Percentiles rank a stretch among this genome's conserved stretches.
These are phyloP conservation scores for Fusarium sp. DNA, from an alignment of 2,329 filamentous ascomycete species.

Conservation along the genomic window DNA sequence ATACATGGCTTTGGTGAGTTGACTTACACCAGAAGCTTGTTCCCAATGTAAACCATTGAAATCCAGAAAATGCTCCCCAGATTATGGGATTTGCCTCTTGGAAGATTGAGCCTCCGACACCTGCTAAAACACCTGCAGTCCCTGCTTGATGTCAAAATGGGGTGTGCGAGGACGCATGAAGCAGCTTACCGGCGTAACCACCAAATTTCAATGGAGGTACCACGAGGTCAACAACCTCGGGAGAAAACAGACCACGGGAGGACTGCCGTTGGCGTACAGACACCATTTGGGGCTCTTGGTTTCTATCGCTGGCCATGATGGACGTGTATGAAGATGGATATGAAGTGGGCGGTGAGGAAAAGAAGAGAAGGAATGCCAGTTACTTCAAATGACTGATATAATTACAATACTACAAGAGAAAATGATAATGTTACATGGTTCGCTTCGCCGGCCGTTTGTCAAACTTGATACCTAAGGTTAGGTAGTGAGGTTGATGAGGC, in stretches of 20 bases:
- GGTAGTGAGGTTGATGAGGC: constrained; percentile 27
- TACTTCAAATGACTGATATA: neutral
- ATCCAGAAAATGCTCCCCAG: constrained; percentile 76
- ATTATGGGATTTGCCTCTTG: constrained; percentile 72
- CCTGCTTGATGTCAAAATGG: constrained; percentile 54
- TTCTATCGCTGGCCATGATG: constrained; percentile 33
- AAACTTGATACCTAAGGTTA: no score
- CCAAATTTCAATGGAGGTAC: constrained; percentile 67
- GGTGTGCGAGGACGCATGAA: neutral
- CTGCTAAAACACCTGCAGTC: constrained; percentile 68
- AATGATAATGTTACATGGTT: constrained; percentile 36
- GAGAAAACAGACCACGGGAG: constrained; percentile 52
- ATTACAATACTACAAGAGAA: constrained; percentile 11
- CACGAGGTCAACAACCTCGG: constrained; percentile 56
- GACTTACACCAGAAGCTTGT: constrained; percentile 77
- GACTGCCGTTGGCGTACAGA: constrained; percentile 38
- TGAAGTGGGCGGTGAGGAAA: neutral
- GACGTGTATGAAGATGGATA: neutral
- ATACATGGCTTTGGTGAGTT: neutral
- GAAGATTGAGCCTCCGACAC: constrained; percentile 76
- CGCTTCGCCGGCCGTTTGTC: neutral
- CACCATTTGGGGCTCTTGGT: constrained; percentile 30
- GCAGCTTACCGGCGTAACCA: constrained; percentile 61
- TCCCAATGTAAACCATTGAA: constrained; percentile 85
- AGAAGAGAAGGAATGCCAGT: neutral